Percentiles rank a stretch among this genome's conserved stretches.
phyloP scores from a whole-genome alignment of 176 grass and related monocot species.

The Rhynchospora tenuis region DNA sequence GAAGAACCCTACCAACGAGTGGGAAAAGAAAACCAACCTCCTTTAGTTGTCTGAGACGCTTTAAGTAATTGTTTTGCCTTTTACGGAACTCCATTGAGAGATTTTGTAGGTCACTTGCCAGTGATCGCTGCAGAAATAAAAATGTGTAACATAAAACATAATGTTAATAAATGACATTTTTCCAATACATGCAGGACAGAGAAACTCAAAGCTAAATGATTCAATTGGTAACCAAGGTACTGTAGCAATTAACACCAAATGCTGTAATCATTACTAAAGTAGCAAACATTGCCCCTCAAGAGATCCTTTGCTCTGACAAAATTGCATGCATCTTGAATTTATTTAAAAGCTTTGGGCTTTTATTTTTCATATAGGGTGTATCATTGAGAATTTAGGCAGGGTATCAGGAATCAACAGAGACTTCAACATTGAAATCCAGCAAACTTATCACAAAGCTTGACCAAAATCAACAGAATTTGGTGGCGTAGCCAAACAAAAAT shows the following conservation, averaged over 20 bases:
- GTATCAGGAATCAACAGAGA: not conserved
- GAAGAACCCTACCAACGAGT: not conserved
- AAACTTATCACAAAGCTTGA: not conserved
- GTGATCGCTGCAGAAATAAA: constrained; percentile 61
- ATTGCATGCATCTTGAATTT: not conserved
- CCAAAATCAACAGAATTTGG: not conserved
- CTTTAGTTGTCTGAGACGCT: constrained; percentile 79
- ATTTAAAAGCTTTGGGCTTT: not conserved
- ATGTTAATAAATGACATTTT: not conserved
- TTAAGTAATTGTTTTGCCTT: constrained; percentile 89
- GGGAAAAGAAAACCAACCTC: constrained; percentile 41
- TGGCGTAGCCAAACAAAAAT: not conserved
- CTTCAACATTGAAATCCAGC: not conserved
- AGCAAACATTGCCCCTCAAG: not conserved
- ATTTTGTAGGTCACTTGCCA: constrained; percentile 88
- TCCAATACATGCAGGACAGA: not conserved
- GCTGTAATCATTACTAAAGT: not conserved
- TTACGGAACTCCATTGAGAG: constrained; percentile 97
- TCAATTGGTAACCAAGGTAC: not conserved
- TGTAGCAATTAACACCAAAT: not conserved
- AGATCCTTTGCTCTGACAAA: not conserved
- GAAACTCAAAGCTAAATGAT: not conserved
- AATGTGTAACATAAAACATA: not conserved
- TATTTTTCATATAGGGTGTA: not conserved
- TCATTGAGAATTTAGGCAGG: not conserved